Percentiles rank a stretch among this genome's conserved stretches.
Conservation (phyloP, 1,284 basidiomycete species). For the Mycena citricolor region DNA sequence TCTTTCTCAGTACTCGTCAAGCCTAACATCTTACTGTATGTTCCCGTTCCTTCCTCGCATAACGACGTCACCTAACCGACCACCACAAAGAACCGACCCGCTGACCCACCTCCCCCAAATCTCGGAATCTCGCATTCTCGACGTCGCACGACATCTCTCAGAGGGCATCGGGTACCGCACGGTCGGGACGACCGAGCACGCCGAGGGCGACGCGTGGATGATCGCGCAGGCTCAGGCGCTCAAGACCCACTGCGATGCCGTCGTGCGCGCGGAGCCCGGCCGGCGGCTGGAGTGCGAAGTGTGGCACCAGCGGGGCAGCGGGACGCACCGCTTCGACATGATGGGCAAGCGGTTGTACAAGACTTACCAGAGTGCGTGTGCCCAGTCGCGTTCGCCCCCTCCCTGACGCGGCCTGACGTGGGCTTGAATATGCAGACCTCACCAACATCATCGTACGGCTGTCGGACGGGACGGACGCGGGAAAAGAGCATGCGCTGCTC, state of each 20-base stretch:
- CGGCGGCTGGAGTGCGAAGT: constrained; percentile 82
- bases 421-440: constrained; percentile 45
- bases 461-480: constrained; percentile 73
- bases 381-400: background rate
- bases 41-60: background rate
- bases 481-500: constrained; percentile 82
- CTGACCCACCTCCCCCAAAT: constrained; percentile 61
- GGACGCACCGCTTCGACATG: constrained; percentile 88
- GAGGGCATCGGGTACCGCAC: constrained; percentile 91
- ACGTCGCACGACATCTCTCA: constrained; percentile 62
- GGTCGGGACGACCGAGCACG: constrained; percentile 89
- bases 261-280: constrained; percentile 46
- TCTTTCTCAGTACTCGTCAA: constrained; percentile 41
- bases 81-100: constrained; percentile 43
- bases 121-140: constrained; percentile 68
- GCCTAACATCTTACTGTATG: constrained; percentile 42
- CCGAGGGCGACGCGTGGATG: constrained; percentile 85
- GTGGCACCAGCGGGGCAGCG: constrained; percentile 84
- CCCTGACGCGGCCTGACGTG: too few species aligned
- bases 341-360: constrained; percentile 87
- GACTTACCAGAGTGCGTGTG: constrained; percentile 60
- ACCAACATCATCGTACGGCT: constrained; percentile 89
- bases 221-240: constrained; percentile 63
- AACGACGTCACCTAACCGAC: background rate
- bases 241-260: constrained; percentile 58